Conservation (phyloP, 495 filamentous ascomycete genomes). For the Neurospora sp. region DNA sequence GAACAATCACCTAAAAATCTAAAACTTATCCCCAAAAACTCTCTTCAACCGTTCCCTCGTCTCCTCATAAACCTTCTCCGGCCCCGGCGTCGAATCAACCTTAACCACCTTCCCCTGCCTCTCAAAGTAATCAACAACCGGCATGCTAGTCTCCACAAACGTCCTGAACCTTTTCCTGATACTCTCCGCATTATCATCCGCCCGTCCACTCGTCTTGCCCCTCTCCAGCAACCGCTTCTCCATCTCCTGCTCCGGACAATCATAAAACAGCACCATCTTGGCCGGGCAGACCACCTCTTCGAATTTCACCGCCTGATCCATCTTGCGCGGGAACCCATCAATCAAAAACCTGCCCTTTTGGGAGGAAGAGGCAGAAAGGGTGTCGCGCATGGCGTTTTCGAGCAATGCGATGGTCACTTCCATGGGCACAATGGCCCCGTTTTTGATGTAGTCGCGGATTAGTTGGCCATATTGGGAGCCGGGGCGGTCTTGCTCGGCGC, state of each 20-base stretch:
- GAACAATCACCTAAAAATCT: background rate
- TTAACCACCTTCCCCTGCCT: conserved; percentile 66
- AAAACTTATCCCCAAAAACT: conserved; percentile 24
- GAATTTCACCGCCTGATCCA: conserved; percentile 92
- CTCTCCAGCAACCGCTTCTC: conserved; percentile 70
- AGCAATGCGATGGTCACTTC: conserved; percentile 91
- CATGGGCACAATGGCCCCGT: conserved; percentile 96
- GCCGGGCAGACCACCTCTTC: conserved; percentile 79
- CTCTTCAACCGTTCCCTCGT: conserved; percentile 38
- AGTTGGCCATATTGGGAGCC: conserved; percentile 80
- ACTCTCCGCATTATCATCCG: conserved; percentile 89
- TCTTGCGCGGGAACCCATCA: conserved; percentile 91
- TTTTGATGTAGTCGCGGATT: conserved; percentile 81
- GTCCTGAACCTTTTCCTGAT: conserved; percentile 92
- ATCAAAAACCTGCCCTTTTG: conserved; percentile 61
- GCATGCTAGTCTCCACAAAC: conserved; percentile 93
- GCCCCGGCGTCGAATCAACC: conserved; percentile 54
- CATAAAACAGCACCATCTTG: conserved; percentile 78
- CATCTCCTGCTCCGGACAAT: conserved; percentile 85
- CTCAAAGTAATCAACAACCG: conserved; percentile 81
- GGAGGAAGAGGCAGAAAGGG: conserved; percentile 25
- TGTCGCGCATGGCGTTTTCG: conserved; percentile 79
- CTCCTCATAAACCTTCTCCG: conserved; percentile 64
- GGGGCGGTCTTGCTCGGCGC: conserved; percentile 79
- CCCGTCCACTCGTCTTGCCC: conserved; percentile 80